Conservation (phyloP, 352 stramenopile genomes). For the Pythium phragmiticola region DNA sequence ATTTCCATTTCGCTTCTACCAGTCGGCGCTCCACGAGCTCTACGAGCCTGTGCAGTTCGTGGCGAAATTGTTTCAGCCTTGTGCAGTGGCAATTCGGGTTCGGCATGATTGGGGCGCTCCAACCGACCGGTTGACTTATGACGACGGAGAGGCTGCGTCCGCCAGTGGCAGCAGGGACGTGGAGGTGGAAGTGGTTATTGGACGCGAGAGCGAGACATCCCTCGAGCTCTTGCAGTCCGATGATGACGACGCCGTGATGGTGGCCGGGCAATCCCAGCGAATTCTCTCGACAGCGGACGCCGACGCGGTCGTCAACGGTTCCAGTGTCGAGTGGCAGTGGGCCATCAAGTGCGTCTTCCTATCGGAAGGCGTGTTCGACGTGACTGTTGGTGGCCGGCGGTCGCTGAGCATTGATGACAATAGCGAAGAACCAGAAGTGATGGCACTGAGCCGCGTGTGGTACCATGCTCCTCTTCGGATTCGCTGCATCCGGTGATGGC, state of each 20-base stretch:
- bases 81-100: slow-evolving; percentile 12
- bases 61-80: slow-evolving; percentile 21
- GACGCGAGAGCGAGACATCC: slow-evolving; percentile 5
- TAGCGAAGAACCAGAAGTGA: not conserved
- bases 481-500: slow-evolving; percentile 23
- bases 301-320: not conserved
- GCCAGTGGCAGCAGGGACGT: not conserved
- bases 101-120: not conserved
- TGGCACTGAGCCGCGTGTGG: slow-evolving; percentile 30
- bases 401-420: slow-evolving; percentile 1
- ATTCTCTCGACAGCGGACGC: slow-evolving; percentile 7
- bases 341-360: slow-evolving; percentile 59
- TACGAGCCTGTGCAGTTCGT: not conserved
- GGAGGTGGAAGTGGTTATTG: slow-evolving; percentile 13
- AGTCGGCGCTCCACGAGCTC: not conserved
- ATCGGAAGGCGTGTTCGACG: slow-evolving; percentile 52
- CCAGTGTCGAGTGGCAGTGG: slow-evolving; percentile 14
- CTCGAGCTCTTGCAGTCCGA: not conserved
- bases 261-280: slow-evolving; percentile 12
- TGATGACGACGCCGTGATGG: slow-evolving; percentile 5
- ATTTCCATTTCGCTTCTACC: slow-evolving; percentile 29
- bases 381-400: slow-evolving; percentile 33
- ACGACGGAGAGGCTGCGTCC: not conserved
- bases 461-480: slow-evolving; percentile 49
- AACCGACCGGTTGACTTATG: not conserved